These are phyloP conservation scores for Cystobasidium ongulense DNA, from an alignment of 768 basidiomycete species.

Conservation along the genomic window DNA sequence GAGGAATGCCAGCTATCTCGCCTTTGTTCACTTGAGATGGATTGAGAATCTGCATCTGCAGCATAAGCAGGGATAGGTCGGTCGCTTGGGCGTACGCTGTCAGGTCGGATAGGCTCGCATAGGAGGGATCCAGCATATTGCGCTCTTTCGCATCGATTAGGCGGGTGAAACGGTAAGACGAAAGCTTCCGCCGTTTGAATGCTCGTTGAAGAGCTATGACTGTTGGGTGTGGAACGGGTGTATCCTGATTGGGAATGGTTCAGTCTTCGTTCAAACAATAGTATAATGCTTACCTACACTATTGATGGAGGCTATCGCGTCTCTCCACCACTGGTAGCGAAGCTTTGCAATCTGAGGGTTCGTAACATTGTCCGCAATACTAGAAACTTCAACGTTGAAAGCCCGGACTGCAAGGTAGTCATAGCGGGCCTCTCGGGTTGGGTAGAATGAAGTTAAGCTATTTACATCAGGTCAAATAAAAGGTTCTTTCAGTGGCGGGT, in stretches of 20 bases:
- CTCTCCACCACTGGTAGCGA: constrained; percentile 41
- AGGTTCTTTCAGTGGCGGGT: too few relatives aligned
- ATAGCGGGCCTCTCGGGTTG: constrained; percentile 26
- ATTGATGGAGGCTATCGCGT: constrained; percentile 35
- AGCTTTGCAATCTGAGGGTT: constrained; percentile 37
- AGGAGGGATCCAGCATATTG: constrained; percentile 37
- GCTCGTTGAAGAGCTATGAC: constrained; percentile 29
- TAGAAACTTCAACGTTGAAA: constrained; percentile 39
- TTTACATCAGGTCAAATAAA: background rate
- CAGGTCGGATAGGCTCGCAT: constrained; percentile 33
- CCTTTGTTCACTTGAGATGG: background rate
- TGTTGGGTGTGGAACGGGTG: constrained; percentile 35
- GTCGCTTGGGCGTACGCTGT: constrained; percentile 35
- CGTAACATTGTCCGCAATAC: constrained; percentile 37
- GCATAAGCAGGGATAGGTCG: constrained; percentile 5
- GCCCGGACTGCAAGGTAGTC: constrained; percentile 38
- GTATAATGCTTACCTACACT: constrained; percentile 29
- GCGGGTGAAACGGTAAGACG: constrained; percentile 37
- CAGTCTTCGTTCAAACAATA: background rate
- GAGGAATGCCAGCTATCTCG: constrained; percentile 8
- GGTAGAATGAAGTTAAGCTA: constrained; percentile 37
- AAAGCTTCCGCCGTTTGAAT: constrained; percentile 31
- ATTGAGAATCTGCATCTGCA: constrained; percentile 14
- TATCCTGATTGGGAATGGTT: constrained; percentile 15
- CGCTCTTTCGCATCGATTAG: constrained; percentile 36